Evolutionary conservation across 306 rosid genomes (phyloP).

Genomic region (Citrullus colocynthis): DNA sequence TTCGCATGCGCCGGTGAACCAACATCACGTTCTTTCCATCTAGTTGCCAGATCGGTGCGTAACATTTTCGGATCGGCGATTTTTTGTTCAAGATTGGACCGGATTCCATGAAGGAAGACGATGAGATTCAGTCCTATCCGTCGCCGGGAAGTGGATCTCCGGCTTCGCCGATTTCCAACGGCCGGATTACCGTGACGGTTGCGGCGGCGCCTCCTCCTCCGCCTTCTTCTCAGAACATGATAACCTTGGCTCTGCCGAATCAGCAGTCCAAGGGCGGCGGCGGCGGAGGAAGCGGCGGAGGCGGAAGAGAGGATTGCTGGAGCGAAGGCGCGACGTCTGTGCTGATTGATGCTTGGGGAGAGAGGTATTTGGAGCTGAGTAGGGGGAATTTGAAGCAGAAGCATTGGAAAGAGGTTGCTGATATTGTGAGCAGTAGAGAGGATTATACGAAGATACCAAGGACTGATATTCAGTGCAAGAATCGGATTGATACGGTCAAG

Average conservation of each 20-base stretch:
- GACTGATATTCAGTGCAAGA: conserved; percentile 91
- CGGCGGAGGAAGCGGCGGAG: conserved; percentile 25
- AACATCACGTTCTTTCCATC: neutral
- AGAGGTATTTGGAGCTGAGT: conserved; percentile 83
- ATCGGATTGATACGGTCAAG: conserved; percentile 92
- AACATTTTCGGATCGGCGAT: conserved; percentile 24
- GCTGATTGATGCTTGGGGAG: conserved; percentile 97
- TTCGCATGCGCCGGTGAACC: conserved; percentile 10
- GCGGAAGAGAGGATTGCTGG: conserved; percentile 97
- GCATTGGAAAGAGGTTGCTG: conserved; percentile 98
- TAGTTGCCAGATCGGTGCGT: conserved; percentile 3
- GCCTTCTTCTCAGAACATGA: conserved; percentile 16
- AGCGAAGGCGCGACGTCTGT: conserved; percentile 90
- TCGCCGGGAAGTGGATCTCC: conserved; percentile 73
- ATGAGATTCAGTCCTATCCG: conserved; percentile 61
- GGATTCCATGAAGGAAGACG: conserved; percentile 63
- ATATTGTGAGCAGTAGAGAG: conserved; percentile 65
- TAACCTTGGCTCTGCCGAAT: conserved; percentile 60
- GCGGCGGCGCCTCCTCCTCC: conserved; percentile 31
- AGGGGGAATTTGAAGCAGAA: conserved; percentile 93
- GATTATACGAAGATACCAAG: conserved; percentile 56
- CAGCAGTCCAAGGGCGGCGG: conserved; percentile 33
- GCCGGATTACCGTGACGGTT: conserved; percentile 79
- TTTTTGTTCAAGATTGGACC: neutral
- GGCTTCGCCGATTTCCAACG: conserved; percentile 37